Evolutionary conservation across 345 rosid genomes (phyloP).

Genomic region (Eucalyptus polybractea): DNA sequence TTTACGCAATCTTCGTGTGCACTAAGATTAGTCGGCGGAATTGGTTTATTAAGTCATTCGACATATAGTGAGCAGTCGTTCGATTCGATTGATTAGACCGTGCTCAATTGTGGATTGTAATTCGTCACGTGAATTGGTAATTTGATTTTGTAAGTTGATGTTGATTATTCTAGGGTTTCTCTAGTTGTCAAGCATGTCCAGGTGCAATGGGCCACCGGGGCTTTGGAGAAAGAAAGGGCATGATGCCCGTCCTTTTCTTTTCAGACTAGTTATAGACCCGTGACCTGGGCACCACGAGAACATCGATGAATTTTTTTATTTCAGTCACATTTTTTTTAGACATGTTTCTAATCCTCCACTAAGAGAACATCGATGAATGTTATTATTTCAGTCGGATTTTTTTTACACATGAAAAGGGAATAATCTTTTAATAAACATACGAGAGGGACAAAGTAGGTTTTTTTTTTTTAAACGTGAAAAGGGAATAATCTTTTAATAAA

Average conservation of each 20-base stretch:
- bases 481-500: background rate
- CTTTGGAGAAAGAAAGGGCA: background rate
- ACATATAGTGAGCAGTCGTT: background rate
- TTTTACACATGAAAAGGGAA: too few relatives aligned
- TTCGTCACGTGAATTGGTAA: background rate
- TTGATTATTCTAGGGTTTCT: background rate
- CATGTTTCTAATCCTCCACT: too few relatives aligned
- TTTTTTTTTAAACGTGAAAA: background rate
- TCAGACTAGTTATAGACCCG: background rate
- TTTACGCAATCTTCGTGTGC: background rate
- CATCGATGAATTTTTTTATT: background rate
- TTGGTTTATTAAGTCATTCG: background rate
- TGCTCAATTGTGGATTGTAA: background rate
- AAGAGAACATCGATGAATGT: too few relatives aligned
- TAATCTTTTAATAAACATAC: background rate
- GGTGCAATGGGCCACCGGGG: background rate
- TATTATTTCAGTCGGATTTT: too few relatives aligned
- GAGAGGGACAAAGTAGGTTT: background rate
- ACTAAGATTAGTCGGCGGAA: background rate
- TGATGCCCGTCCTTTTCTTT: background rate
- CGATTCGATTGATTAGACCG: background rate
- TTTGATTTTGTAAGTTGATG: background rate
- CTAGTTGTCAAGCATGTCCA: background rate
- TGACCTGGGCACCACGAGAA: background rate
- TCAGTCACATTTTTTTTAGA: background rate